Conservation (phyloP, 2,329 filamentous ascomycete species). For the Hypomyces rosellus region DNA sequence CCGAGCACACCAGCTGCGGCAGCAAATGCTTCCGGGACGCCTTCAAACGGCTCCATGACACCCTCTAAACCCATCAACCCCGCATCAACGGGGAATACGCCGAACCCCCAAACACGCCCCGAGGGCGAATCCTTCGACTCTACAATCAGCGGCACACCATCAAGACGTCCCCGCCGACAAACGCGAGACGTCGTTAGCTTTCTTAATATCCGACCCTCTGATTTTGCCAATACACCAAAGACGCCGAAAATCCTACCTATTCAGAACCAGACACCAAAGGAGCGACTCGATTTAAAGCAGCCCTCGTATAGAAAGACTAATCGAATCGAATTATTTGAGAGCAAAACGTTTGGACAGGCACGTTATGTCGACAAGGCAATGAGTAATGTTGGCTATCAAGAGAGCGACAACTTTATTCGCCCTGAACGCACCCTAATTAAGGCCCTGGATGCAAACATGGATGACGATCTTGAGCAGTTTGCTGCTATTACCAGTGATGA, state of each 20-base stretch:
- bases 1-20: conserved; percentile 27
- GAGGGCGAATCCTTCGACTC: conserved; percentile 28
- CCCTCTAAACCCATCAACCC: conserved; percentile 41
- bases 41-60: conserved; percentile 36
- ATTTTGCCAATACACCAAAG: conserved; percentile 41
- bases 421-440: conserved; percentile 68
- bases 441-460: conserved; percentile 51
- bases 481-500: conserved; percentile 24
- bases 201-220: conserved; percentile 44
- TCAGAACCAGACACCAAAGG: conserved; percentile 72
- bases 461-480: conserved; percentile 51
- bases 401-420: conserved; percentile 81
- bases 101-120: conserved; percentile 29
- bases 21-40: conserved; percentile 21
- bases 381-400: conserved; percentile 93
- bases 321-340: conserved; percentile 74
- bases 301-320: conserved; percentile 72
- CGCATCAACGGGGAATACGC: conserved; percentile 36
- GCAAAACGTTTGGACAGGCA: conserved; percentile 75
- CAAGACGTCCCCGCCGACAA: conserved; percentile 36
- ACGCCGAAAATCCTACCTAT: conserved; percentile 66
- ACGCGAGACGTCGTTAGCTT: conserved; percentile 47
- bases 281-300: conserved; percentile 69
- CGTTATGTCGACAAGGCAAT: conserved; percentile 95
- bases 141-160: conserved; percentile 26